phyloP scores from a whole-genome alignment of 1,284 basidiomycete species.

The Termitomyces sp. region DNA sequence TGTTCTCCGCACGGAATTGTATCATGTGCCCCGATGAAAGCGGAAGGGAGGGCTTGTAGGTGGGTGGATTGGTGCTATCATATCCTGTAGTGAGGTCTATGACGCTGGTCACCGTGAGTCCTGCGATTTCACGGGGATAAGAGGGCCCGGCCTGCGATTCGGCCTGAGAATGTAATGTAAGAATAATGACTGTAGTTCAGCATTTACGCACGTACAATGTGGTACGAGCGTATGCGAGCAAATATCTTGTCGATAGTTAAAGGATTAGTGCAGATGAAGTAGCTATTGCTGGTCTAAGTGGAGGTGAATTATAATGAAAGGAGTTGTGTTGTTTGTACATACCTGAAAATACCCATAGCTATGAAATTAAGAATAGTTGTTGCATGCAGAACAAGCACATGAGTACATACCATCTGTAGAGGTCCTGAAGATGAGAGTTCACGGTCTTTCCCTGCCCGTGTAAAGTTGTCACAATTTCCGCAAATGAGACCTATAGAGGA shows the following conservation, averaged over 20 bases:
- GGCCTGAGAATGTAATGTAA: neutral
- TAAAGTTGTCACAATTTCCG: conserved; percentile 55
- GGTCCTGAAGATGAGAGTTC: conserved; percentile 50
- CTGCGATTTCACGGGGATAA: conserved; percentile 62
- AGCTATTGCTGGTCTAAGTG: conserved; percentile 73
- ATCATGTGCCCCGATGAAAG: conserved; percentile 82
- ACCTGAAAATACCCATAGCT: conserved; percentile 58
- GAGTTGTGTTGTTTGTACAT: neutral
- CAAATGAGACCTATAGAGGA: conserved; percentile 52
- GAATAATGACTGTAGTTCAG: too few species aligned
- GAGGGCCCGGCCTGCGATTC: conserved; percentile 13
- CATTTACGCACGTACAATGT: conserved; percentile 27
- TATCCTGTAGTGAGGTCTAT: conserved; percentile 74
- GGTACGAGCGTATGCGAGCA: conserved; percentile 52
- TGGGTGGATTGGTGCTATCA: conserved; percentile 66
- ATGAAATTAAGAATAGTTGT: neutral
- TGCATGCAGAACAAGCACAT: neutral
- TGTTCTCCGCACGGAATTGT: conserved; percentile 58
- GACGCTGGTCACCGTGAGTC: conserved; percentile 54
- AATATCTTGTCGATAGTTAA: conserved; percentile 65
- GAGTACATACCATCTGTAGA: conserved; percentile 55
- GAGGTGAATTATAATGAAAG: neutral
- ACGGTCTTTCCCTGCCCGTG: conserved; percentile 49
- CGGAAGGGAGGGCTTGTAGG: conserved; percentile 59
- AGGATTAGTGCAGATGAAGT: conserved; percentile 71